phyloP scores from a whole-genome alignment of 768 basidiomycete genomes.

The Panaeolus cyanescens region DNA sequence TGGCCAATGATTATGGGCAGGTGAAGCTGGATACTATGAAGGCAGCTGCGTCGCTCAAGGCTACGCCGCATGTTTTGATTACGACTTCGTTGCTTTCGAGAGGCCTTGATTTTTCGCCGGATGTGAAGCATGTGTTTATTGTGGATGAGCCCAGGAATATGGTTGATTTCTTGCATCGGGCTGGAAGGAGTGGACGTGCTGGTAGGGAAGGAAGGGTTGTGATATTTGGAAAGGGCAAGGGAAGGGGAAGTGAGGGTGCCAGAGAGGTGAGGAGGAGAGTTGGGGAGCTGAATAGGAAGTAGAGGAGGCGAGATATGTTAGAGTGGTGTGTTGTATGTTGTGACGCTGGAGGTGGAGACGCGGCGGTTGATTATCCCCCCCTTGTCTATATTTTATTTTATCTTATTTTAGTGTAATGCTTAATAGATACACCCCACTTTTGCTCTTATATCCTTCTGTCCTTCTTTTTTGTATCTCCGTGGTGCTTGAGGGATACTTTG shows the following conservation, averaged over 20 bases:
- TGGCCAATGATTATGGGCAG: slow-evolving; percentile 16
- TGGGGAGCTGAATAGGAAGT: slow-evolving; percentile 20
- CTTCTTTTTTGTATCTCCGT: background rate
- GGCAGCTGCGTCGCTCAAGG: slow-evolving; percentile 16
- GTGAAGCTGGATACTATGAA: background rate
- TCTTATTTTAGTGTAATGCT: no score
- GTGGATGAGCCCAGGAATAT: slow-evolving; percentile 87
- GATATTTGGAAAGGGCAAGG: slow-evolving; percentile 71
- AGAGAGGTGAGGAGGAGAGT: slow-evolving; percentile 55
- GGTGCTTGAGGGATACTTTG: no score
- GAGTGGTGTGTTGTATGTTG: background rate
- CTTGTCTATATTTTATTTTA: background rate
- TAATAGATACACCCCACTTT: background rate
- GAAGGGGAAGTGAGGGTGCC: slow-evolving; percentile 57
- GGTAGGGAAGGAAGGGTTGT: slow-evolving; percentile 72
- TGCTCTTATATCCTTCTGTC: background rate
- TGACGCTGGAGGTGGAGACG: background rate
- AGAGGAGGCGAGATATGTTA: background rate
- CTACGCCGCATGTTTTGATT: slow-evolving; percentile 68
- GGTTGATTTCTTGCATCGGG: slow-evolving; percentile 91
- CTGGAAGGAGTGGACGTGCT: slow-evolving; percentile 81
- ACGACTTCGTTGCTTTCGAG: slow-evolving; percentile 91
- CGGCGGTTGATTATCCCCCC: background rate
- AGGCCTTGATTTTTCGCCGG: slow-evolving; percentile 84
- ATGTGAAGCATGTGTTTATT: slow-evolving; percentile 81